A percentile compares a stretch with the other conserved stretches of the same genome.
Conservation (phyloP, 1,284 basidiomycete genomes). For the Schizophyllum commune region DNA sequence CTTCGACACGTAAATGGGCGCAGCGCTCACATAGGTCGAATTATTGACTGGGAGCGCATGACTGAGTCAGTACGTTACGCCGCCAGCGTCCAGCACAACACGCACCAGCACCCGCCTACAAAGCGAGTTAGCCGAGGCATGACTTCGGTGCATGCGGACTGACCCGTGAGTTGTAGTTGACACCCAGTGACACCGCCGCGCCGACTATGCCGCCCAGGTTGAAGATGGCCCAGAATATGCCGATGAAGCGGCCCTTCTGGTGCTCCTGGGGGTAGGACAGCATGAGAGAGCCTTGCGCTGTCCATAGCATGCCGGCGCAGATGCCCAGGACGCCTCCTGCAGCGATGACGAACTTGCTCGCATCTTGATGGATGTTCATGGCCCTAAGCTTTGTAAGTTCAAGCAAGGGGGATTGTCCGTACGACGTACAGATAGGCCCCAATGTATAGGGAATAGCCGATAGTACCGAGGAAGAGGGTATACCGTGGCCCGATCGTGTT, state of each 20-base stretch:
- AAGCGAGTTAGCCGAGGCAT: background rate
- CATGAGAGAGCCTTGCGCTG: conserved; percentile 80
- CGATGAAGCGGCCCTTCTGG: conserved; percentile 76
- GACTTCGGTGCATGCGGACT: conserved; percentile 4
- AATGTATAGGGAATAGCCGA: conserved; percentile 69
- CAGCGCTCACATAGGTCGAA: background rate
- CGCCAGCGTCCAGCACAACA: background rate
- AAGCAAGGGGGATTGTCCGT: background rate
- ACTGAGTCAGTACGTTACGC: background rate
- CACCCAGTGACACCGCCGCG: conserved; percentile 53
- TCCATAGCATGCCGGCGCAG: conserved; percentile 83
- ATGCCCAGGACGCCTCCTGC: conserved; percentile 78
- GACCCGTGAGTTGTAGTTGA: conserved; percentile 44
- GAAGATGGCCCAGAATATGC: conserved; percentile 73
- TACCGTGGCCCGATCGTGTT: conserved; percentile 68
- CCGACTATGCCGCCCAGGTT: conserved; percentile 69
- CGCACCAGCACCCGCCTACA: background rate
- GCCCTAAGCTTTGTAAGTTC: conserved; percentile 29
- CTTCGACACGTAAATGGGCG: background rate
- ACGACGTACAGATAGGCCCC: conserved; percentile 58
- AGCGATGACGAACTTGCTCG: conserved; percentile 61
- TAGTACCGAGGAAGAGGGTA: conserved; percentile 65
- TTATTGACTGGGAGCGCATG: conserved; percentile 16
- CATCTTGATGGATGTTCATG: conserved; percentile 57
- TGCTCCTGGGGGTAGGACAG: conserved; percentile 72